Evolutionary conservation across 2,329 filamentous ascomycete genomes (phyloP).

Genomic region (Knufia petricola): DNA sequence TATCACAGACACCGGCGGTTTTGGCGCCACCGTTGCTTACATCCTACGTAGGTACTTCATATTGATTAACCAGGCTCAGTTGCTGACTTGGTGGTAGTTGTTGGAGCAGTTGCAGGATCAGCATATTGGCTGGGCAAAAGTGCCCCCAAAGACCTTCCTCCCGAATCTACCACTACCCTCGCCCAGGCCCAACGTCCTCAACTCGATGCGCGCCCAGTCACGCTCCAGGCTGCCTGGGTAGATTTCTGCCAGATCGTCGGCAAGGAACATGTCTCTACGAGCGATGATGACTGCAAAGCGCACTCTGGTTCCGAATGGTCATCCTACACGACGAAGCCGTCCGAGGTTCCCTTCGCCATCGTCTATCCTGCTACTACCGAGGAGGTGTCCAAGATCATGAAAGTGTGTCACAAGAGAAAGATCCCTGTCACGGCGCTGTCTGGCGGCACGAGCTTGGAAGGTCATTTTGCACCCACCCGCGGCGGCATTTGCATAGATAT

Average conservation of each 20-base stretch:
- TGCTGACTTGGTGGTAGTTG: background rate
- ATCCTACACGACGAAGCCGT: conserved; percentile 36
- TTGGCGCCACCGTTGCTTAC: background rate
- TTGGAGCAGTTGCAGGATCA: conserved; percentile 36
- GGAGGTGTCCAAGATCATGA: conserved; percentile 79
- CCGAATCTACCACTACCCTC: conserved; percentile 50
- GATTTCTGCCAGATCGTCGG: conserved; percentile 54
- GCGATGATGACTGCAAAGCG: conserved; percentile 39
- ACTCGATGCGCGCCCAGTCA: conserved; percentile 48
- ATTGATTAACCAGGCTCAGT: background rate
- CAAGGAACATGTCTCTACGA: conserved; percentile 53
- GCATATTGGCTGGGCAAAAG: conserved; percentile 49
- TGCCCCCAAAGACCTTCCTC: conserved; percentile 37
- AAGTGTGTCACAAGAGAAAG: conserved; percentile 67
- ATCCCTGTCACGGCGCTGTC: conserved; percentile 84
- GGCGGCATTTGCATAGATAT: conserved; percentile 84
- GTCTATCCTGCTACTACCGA: conserved; percentile 69
- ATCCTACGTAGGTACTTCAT: background rate
- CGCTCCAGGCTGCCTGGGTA: conserved; percentile 54
- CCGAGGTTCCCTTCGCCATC: conserved; percentile 47
- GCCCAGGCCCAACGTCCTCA: conserved; percentile 37
- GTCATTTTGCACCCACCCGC: conserved; percentile 73
- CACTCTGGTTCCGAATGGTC: conserved; percentile 58
- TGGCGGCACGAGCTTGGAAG: conserved; percentile 81
- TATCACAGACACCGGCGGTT: conserved; percentile 28